Conservation (phyloP, 2,329 filamentous ascomycete genomes). For the Sporothrix variecibatus region DNA sequence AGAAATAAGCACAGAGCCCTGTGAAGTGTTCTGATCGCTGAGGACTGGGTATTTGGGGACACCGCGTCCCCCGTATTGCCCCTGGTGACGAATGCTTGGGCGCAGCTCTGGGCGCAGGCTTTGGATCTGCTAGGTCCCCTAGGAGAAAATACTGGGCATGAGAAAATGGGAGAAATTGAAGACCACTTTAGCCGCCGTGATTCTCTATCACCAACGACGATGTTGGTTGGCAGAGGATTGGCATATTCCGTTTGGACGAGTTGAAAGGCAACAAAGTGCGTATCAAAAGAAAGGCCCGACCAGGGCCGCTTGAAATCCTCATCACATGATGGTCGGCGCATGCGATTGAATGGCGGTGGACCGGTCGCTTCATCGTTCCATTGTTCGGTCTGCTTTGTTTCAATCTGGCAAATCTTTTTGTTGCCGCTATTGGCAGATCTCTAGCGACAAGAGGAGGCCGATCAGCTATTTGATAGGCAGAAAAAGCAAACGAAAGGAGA, state of each 20-base stretch:
- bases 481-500: neutral
- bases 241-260: neutral
- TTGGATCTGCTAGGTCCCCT: neutral
- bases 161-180: neutral
- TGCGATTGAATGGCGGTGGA: neutral
- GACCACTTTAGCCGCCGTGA: neutral
- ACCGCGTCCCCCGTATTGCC: neutral
- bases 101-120: neutral
- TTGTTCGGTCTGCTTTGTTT: constrained; percentile 1
- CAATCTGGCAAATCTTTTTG: neutral
- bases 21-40: neutral
- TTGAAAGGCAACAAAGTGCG: neutral
- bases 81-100: neutral
- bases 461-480: neutral
- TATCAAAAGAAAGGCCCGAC: neutral
- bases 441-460: neutral
- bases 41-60: neutral
- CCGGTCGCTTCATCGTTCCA: neutral
- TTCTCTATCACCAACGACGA: neutral
- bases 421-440: neutral
- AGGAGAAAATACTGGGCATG: neutral
- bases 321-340: constrained; percentile 18
- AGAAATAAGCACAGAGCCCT: neutral
- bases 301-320: neutral
- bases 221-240: neutral